Conservation (phyloP, 345 rosid genomes). For the Murraya koenigii region DNA sequence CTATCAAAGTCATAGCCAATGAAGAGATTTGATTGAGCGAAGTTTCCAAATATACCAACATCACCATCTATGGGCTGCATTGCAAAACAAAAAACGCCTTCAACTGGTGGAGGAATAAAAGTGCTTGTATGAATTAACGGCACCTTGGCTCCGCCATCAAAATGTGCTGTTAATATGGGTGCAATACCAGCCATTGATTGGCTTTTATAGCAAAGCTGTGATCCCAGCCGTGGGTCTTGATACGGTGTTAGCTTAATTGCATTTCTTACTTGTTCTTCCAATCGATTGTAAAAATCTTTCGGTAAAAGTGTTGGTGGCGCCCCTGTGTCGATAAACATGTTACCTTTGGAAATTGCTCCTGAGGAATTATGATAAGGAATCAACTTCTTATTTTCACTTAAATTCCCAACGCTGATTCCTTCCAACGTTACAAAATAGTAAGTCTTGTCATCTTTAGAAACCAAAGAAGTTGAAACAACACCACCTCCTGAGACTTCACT, state of each 20-base stretch:
- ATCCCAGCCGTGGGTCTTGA: slow-evolving; percentile 6
- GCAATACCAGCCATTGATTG: background rate
- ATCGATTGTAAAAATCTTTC: slow-evolving; percentile 9
- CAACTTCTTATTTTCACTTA: background rate
- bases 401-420: slow-evolving; percentile 25
- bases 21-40: slow-evolving; percentile 28
- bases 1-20: slow-evolving; percentile 24
- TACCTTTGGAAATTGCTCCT: background rate
- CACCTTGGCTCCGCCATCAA: slow-evolving; percentile 26
- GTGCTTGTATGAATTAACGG: slow-evolving; percentile 13
- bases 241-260: background rate
- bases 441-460: background rate
- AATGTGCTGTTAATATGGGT: slow-evolving; percentile 24
- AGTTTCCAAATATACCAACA: slow-evolving; percentile 29
- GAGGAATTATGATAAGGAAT: background rate
- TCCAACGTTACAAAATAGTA: slow-evolving; percentile 4
- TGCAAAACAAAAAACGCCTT: slow-evolving; percentile 29
- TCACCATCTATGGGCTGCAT: slow-evolving; percentile 3
- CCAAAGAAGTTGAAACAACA: slow-evolving; percentile 3
- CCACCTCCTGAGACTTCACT: slow-evolving; percentile 3
- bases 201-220: slow-evolving; percentile 23
- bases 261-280: slow-evolving; percentile 9
- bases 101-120: slow-evolving; percentile 27
- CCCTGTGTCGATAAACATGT: slow-evolving; percentile 23
- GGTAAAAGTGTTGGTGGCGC: slow-evolving; percentile 30